Evolutionary conservation across 331 rosid species (phyloP).

Genomic region (Pyrus hybrid): DNA sequence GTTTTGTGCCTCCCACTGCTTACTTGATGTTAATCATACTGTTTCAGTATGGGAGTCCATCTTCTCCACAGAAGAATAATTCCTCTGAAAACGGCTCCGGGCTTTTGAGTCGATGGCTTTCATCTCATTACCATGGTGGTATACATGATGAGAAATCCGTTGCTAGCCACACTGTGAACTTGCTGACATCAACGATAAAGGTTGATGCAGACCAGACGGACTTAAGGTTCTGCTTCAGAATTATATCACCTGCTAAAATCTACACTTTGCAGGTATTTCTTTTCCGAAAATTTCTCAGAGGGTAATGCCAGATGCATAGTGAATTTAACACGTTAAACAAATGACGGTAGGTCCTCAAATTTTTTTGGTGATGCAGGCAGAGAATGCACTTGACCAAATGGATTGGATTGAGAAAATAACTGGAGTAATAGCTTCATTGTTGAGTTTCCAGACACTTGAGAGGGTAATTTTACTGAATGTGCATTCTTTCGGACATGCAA

Average conservation of each 20-base stretch:
- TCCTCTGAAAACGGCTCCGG: slow-evolving; percentile 49
- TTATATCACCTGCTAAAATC: slow-evolving; percentile 55
- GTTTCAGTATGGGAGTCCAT: slow-evolving; percentile 38
- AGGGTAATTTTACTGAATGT: slow-evolving; percentile 27
- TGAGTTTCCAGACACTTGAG: slow-evolving; percentile 52
- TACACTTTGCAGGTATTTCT: slow-evolving; percentile 57
- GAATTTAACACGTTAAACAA: not conserved
- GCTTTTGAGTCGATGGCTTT: slow-evolving; percentile 60
- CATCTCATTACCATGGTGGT: slow-evolving; percentile 62
- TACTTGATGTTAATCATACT: slow-evolving; percentile 17
- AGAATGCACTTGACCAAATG: slow-evolving; percentile 64
- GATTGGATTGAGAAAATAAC: slow-evolving; percentile 79
- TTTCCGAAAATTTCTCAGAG: not conserved
- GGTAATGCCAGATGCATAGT: not conserved
- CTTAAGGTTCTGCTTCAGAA: slow-evolving; percentile 77
- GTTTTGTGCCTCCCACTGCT: slow-evolving; percentile 6
- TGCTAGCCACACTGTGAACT: slow-evolving; percentile 63
- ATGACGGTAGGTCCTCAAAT: not conserved
- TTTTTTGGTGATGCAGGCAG: slow-evolving; percentile 44
- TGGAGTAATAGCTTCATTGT: slow-evolving; percentile 63
- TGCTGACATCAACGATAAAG: slow-evolving; percentile 72
- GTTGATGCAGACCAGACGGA: slow-evolving; percentile 65
- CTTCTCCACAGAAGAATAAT: slow-evolving; percentile 38
- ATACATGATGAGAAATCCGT: slow-evolving; percentile 56
- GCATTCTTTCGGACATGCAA: not conserved